Evolutionary conservation across 2,329 filamentous ascomycete genomes (phyloP).

Genomic region (Calonectria montana): DNA sequence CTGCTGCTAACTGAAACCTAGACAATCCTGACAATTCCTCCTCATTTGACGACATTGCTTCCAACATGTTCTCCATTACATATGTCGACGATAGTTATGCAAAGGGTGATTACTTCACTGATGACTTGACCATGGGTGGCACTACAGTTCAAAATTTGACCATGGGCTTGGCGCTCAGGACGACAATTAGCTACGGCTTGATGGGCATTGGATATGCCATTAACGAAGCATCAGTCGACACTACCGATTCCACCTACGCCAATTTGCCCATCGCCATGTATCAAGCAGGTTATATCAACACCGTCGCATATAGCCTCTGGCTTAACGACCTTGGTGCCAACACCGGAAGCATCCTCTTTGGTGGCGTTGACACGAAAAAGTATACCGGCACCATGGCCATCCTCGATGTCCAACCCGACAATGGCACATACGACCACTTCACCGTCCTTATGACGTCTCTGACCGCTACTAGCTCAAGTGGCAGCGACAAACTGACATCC

Average conservation of each 20-base stretch:
- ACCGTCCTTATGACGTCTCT: slow-evolving; percentile 61
- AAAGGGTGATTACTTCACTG: slow-evolving; percentile 68
- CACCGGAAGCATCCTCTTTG: slow-evolving; percentile 80
- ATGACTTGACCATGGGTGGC: slow-evolving; percentile 66
- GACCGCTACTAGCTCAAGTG: slow-evolving; percentile 59
- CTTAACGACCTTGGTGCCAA: slow-evolving; percentile 68
- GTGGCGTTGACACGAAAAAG: slow-evolving; percentile 82
- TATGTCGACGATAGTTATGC: slow-evolving; percentile 72
- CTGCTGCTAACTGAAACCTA: slow-evolving; percentile 46
- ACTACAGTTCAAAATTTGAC: slow-evolving; percentile 64
- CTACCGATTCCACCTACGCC: slow-evolving; percentile 52
- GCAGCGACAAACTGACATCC: slow-evolving; percentile 59
- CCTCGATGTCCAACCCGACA: slow-evolving; percentile 64
- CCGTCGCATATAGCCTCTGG: slow-evolving; percentile 79
- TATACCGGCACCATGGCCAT: slow-evolving; percentile 72
- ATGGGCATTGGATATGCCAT: slow-evolving; percentile 70
- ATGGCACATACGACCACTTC: slow-evolving; percentile 58
- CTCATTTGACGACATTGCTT: slow-evolving; percentile 57
- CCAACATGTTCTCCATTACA: slow-evolving; percentile 64
- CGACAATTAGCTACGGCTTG: slow-evolving; percentile 67
- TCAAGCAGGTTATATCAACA: slow-evolving; percentile 71
- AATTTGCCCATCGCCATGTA: slow-evolving; percentile 76
- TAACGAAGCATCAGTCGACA: slow-evolving; percentile 59
- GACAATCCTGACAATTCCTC: slow-evolving; percentile 59
- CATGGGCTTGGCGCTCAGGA: slow-evolving; percentile 68